Evolutionary conservation across 140 eudicot genomes (phyloP), one percentile per base, ranked within the genome.

Genomic region (Cichorium intybus): DNA sequence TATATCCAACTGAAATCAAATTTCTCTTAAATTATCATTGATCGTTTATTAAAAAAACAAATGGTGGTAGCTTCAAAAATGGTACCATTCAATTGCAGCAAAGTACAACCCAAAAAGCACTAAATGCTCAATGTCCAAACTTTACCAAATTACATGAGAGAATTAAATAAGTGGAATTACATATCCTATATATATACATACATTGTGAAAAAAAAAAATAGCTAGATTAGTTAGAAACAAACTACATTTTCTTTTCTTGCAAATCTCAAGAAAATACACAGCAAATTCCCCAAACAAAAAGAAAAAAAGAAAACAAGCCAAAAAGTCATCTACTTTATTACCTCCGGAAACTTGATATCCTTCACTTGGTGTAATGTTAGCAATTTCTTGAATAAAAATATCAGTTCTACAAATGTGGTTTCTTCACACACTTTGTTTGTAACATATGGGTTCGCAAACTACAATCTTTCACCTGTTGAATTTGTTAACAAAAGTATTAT

Each of bases 391-490:
- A 71, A 76, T 81, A 24, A 59, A 41, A 75, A 47, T 74, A 81
- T 74, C 85, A 87, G 81, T 84, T 75, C 71, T 68, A 68, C 69
- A 77, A 63, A 46, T 57, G 70, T 51, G 46, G 48, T 54, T 43
- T 75, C 46, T 60, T 75, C 80, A 75, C 60, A 46, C 70, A 83
- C 66, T 74, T 82, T 0, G 75, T 75, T 75, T 75, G 97, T 77
- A 89, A 70, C 71, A 81, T 69, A 47, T 86, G 89, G 3, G 97
- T 86, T 77, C 95, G 69, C 85, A 89, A 79, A 69, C 95, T 89
- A 76, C 87, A 84, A 60, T 86, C 84, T 60, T 72, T 84, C 39
- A 89, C 93, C 97, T 89, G 89, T 70, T 51, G n/a, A 14, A 21
- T 52, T 60, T 2, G 14, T 71, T 64, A 43, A 41, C 11, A 27